A percentile compares a stretch with the other conserved stretches of the same genome.
Conservation (phyloP, 345 rosid species). For the Angophora floribunda region DNA sequence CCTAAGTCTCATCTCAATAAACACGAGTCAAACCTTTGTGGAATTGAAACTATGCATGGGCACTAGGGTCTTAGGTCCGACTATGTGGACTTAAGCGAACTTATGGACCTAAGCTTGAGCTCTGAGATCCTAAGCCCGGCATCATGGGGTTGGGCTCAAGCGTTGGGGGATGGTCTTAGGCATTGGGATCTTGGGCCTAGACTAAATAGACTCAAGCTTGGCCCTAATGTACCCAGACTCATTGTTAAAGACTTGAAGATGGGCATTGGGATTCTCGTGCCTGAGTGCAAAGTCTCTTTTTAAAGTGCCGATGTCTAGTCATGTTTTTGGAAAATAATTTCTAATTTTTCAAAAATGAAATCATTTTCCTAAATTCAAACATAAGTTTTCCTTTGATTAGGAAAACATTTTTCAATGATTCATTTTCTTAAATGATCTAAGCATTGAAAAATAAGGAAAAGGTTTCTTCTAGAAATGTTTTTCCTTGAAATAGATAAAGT, state of each 20-base stretch:
- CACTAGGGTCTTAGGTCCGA: neutral
- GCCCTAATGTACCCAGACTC: neutral
- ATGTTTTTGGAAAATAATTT: neutral
- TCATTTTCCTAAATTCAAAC: neutral
- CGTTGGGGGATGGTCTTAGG: neutral
- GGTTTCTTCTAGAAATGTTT: neutral
- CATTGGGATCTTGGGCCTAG: neutral
- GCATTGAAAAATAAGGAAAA: neutral
- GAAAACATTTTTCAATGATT: neutral
- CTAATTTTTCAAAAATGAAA: neutral
- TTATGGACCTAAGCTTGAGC: neutral
- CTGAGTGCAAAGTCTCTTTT: neutral
- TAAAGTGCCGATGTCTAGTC: neutral
- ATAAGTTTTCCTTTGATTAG: neutral
- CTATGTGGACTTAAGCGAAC: neutral
- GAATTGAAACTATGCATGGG: neutral
- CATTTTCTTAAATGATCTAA: neutral
- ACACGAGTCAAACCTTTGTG: neutral
- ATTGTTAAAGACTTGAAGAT: accelerated
- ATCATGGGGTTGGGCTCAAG: neutral
- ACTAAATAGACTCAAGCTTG: neutral
- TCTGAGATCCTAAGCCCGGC: neutral
- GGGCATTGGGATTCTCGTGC: accelerated
- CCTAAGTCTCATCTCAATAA: accelerated
- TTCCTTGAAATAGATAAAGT: neutral